A percentile compares a stretch with the other conserved stretches of the same genome.
These are phyloP conservation scores for Curvularia sp. DNA, from an alignment of 2,329 filamentous ascomycete species.

Conservation along the genomic window DNA sequence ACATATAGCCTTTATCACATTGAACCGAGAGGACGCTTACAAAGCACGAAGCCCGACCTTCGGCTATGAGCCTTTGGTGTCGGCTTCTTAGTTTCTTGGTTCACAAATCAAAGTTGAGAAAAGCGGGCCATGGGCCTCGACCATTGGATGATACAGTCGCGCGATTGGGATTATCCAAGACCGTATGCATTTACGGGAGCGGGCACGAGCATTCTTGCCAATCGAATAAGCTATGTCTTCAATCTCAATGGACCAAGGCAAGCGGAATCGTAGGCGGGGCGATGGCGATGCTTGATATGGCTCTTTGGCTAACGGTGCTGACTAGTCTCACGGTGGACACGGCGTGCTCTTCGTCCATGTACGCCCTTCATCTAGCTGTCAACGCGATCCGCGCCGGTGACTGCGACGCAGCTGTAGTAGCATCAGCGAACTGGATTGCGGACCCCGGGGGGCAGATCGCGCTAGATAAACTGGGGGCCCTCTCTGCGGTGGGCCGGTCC, in stretches of 20 bases:
- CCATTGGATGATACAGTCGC: conserved; percentile 21
- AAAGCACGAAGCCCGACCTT: not conserved
- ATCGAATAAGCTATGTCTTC: conserved; percentile 41
- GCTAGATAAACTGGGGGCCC: conserved; percentile 25
- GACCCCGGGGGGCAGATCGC: conserved; percentile 17
- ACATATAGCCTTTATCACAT: not conserved
- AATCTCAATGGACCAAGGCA: conserved; percentile 34
- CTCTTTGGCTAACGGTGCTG: not conserved
- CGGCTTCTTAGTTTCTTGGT: not conserved
- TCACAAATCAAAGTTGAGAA: conserved; percentile 18
- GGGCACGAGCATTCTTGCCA: conserved; percentile 27
- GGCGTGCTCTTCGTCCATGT: conserved; percentile 37
- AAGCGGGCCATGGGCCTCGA: conserved; percentile 15
- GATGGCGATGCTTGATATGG: too few species aligned
- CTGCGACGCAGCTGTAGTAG: conserved; percentile 28
- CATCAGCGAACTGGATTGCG: conserved; percentile 27
- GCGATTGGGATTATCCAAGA: conserved; percentile 26
- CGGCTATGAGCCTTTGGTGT: not conserved
- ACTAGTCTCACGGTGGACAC: conserved; percentile 36
- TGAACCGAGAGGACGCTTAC: not conserved
- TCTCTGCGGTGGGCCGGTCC: conserved; percentile 27
- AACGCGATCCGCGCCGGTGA: conserved; percentile 18
- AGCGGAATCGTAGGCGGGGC: too few species aligned
- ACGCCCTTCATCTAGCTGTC: conserved; percentile 35
- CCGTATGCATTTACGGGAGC: conserved; percentile 28